Evolutionary conservation across 108 stramenopile genomes (phyloP), one percentile per base, ranked within the genome.

Genomic region (Discostella stelligeroides): DNA sequence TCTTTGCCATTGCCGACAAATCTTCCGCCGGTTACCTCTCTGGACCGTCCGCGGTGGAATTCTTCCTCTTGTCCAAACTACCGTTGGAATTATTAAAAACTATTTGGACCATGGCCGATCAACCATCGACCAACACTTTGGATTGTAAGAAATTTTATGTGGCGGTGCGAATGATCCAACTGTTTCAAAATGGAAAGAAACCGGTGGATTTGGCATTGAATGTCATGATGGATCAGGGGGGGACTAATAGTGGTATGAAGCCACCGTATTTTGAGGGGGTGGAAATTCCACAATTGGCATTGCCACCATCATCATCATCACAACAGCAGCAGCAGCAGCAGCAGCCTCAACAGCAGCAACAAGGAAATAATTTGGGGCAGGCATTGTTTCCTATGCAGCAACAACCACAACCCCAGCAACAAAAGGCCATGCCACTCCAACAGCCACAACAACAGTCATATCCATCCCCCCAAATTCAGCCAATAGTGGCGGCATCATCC

Each of bases 91-190:
- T 82, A 1, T 77, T 95, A 45, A 91, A 92, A 70, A 85, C 82
- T 29, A 90, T 95, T 51, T 95, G 95, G 95, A 87, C 85, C 41
- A 78, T 95, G 41, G 75, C 85, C 38, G 95, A 95, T 66, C 79
- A 86, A 46, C 81, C 81, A 29, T 73, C 90, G 9, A 73, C 54
- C 13, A 84, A 83, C 63, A 77, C 78, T 40, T 63, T 95, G 59
- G 88, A 92, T 75, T 57, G 45, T 21, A 39, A 40, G 15, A 91
- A 95, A 64, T 95, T 92, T 68, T 68, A 69, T 24, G 84, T 86
- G 15, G 95, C 95, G 12, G 71, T 95, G 5, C 71, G 95, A 25
- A 67, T 92, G 58, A 95, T 95, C 66, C 92, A 95, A 73, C 66
- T 92, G 34, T 73, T 82, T 39, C 95, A 95, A 62, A 92, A 91